Percentiles rank a stretch among this genome's conserved stretches.
Evolutionary conservation across 164 flowering plant genomes (phyloP).

Genomic region (Santalum album): DNA sequence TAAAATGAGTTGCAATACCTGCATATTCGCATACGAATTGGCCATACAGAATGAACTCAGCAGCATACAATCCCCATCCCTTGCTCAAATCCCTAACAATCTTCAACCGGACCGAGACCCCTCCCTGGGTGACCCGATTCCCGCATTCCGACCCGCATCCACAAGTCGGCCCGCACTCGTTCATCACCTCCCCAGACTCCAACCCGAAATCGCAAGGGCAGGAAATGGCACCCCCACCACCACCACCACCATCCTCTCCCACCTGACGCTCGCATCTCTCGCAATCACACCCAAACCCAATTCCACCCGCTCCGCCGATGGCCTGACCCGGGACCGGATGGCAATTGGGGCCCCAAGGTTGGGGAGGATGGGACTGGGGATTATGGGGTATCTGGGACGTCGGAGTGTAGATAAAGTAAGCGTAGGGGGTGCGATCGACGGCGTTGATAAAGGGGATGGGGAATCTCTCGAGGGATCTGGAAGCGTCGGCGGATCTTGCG

Average conservation of each 20-base stretch:
- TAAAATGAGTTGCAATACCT: no score
- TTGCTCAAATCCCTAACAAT: slow-evolving; percentile 48
- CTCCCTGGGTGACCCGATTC: slow-evolving; percentile 60
- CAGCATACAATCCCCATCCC: slow-evolving; percentile 82
- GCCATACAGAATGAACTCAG: slow-evolving; percentile 37
- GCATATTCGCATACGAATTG: slow-evolving; percentile 82
- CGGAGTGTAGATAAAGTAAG: slow-evolving; percentile 68
- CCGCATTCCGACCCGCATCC: slow-evolving; percentile 50
- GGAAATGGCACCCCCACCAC: no score
- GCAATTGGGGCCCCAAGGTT: slow-evolving; percentile 47
- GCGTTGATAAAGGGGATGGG: slow-evolving; percentile 64
- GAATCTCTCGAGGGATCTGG: slow-evolving; percentile 47
- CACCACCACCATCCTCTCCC: slow-evolving; percentile 15
- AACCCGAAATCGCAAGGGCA: slow-evolving; percentile 35
- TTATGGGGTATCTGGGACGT: slow-evolving; percentile 20
- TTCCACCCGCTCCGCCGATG: no score
- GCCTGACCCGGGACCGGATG: neutral
- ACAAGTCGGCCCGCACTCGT: slow-evolving; percentile 79
- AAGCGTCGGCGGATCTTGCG: slow-evolving; percentile 54
- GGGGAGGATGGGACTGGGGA: slow-evolving; percentile 25
- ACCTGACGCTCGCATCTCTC: slow-evolving; percentile 18
- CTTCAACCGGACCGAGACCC: slow-evolving; percentile 46
- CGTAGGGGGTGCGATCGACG: slow-evolving; percentile 43
- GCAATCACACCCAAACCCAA: slow-evolving; percentile 27
- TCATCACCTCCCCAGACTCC: slow-evolving; percentile 17